phyloP scores from a whole-genome alignment of 345 rosid species.

The Eutrema japonicum region DNA sequence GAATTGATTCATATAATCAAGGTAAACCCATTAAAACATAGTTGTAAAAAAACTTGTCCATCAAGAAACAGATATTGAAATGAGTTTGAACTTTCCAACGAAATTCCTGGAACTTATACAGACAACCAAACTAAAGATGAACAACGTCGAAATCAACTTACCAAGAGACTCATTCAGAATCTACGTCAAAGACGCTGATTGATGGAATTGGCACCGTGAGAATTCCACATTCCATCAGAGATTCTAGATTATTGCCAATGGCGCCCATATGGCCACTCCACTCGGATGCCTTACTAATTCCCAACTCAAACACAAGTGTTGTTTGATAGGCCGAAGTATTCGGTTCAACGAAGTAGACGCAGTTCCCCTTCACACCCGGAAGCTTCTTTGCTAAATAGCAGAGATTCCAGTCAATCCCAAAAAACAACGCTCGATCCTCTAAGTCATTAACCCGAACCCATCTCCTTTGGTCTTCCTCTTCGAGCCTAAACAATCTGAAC shows the following conservation, averaged over 20 bases:
- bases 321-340: background rate
- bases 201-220: background rate
- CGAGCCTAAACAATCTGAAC: slow-evolving; percentile 20
- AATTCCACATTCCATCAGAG: background rate
- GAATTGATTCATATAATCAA: too few relatives aligned
- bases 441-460: slow-evolving; percentile 10
- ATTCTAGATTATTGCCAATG: background rate
- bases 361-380: slow-evolving; percentile 16
- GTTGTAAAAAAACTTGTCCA: too few relatives aligned
- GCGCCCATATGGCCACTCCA: background rate
- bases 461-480: background rate
- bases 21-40: too few relatives aligned
- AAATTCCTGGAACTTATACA: background rate
- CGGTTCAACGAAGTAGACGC: background rate
- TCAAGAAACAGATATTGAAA: too few relatives aligned
- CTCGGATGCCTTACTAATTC: background rate
- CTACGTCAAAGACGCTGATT: too few relatives aligned
- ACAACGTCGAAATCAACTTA: background rate
- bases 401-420: background rate
- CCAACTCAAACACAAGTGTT: slow-evolving; percentile 10
- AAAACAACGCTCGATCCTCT: slow-evolving; percentile 6
- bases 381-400: slow-evolving; percentile 3
- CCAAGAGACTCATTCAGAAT: background rate
- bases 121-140: background rate
- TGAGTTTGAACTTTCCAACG: too few relatives aligned